These are phyloP conservation scores for Umbilicus rupestris DNA, from an alignment of 164 flowering plant genomes.

Conservation along the genomic window DNA sequence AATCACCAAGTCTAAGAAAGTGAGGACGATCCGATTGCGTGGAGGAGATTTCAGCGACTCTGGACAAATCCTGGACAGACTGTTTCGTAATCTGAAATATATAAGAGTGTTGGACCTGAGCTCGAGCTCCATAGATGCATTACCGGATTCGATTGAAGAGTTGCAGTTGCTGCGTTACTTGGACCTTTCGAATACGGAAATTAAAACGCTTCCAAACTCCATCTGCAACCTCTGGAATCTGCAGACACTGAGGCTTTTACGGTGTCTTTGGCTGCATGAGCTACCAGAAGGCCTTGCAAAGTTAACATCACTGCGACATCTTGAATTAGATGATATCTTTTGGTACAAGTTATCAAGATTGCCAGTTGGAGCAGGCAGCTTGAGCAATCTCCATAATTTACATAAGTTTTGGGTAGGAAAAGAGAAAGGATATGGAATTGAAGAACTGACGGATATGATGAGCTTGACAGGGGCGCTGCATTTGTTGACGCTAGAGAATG, in stretches of 20 bases:
- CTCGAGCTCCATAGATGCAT: constrained; percentile 7
- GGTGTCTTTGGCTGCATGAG: constrained; percentile 11
- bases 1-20: constrained; percentile 5
- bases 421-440: constrained; percentile 10
- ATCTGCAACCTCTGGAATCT: constrained; percentile 16
- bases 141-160: constrained; percentile 11
- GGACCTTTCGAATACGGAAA: constrained; percentile 12
- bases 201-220: constrained; percentile 14
- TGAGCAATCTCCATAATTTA: constrained; percentile 10
- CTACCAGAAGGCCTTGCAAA: constrained; percentile 10
- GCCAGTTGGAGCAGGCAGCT: constrained; percentile 7
- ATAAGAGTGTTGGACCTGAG: constrained; percentile 15
- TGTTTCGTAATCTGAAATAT: constrained; percentile 8
- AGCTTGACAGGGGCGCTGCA: constrained; percentile 10
- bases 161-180: constrained; percentile 15
- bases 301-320: constrained; percentile 9
- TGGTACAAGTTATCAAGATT: constrained; percentile 9
- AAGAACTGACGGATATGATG: constrained; percentile 4
- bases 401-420: constrained; percentile 9
- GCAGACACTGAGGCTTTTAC: constrained; percentile 14
- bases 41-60: not conserved
- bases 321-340: constrained; percentile 15
- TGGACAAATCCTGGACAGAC: not conserved
- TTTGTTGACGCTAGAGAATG: constrained; percentile 13
- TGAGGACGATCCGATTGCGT: constrained; percentile 11